These are phyloP conservation scores for Hericium alpestre DNA, from an alignment of 768 basidiomycete species.

Conservation along the genomic window DNA sequence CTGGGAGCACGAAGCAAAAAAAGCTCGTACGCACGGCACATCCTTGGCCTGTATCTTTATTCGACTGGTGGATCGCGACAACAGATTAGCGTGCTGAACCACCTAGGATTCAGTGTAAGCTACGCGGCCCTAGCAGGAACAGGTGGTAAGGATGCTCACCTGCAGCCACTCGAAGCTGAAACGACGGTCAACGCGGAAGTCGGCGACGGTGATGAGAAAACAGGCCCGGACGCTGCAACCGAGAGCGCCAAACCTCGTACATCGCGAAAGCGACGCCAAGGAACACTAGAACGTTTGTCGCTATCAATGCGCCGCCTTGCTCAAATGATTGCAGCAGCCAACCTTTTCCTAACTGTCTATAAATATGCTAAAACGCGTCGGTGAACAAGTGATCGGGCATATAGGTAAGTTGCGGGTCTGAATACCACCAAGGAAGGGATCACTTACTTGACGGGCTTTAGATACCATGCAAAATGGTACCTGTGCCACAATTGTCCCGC, in stretches of 20 bases:
- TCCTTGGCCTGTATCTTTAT: slow-evolving; percentile 9
- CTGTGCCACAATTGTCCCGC: slow-evolving; percentile 22
- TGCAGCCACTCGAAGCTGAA: no score
- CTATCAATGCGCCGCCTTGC: slow-evolving; percentile 12
- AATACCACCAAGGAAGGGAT: no score
- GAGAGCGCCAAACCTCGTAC: no score
- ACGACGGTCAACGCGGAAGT: no score
- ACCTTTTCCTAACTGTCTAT: slow-evolving; percentile 19
- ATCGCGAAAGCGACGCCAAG: not conserved
- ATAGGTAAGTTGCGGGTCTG: slow-evolving; percentile 10
- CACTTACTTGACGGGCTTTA: not conserved
- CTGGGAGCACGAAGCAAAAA: slow-evolving; percentile 8
- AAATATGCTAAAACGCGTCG: slow-evolving; percentile 20
- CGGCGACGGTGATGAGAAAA: no score
- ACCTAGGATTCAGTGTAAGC: slow-evolving; percentile 15
- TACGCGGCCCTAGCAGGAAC: slow-evolving; percentile 9
- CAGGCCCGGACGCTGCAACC: no score
- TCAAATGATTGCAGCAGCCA: slow-evolving; percentile 15
- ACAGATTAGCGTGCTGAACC: slow-evolving; percentile 2
- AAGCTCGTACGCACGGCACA: slow-evolving; percentile 7
- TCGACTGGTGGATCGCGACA: slow-evolving; percentile 8
- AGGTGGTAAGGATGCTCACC: not conserved
- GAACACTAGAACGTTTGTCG: slow-evolving; percentile 13
- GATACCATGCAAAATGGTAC: slow-evolving; percentile 29
- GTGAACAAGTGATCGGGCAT: slow-evolving; percentile 25